A percentile compares a stretch with the other conserved stretches of the same genome.
Evolutionary conservation across 225 moss, liverwort and hornwort species (phyloP).

Genomic region (Bryoerythrophyllum caledonicum): DNA sequence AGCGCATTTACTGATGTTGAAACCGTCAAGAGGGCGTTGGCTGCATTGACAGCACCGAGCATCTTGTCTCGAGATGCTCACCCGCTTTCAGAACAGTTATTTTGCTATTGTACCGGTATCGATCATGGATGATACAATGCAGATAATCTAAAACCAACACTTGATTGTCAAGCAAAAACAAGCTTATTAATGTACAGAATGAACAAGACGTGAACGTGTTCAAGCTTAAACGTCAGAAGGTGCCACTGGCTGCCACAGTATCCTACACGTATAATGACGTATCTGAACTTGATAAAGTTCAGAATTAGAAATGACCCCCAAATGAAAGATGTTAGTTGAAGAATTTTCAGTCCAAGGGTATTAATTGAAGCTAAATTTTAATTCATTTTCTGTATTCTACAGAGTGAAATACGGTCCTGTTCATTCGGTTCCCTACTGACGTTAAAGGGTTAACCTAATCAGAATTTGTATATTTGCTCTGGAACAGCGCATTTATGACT

Average conservation of each 20-base stretch:
- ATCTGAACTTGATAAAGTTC: too few species aligned
- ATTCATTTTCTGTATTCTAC: too few species aligned
- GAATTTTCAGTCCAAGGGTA: too few species aligned
- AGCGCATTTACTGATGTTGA: conserved; percentile 37
- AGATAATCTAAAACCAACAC: not conserved
- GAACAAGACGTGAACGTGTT: not conserved
- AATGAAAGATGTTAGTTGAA: too few species aligned
- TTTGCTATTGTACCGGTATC: not conserved
- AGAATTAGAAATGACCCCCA: too few species aligned
- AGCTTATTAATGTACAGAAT: not conserved
- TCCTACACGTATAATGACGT: too few species aligned
- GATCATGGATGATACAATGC: too few species aligned
- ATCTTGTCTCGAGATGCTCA: conserved; percentile 38
- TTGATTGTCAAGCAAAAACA: not conserved
- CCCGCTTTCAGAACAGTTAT: conserved; percentile 41
- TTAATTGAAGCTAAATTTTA: too few species aligned
- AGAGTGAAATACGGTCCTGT: too few species aligned
- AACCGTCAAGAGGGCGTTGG: conserved; percentile 36
- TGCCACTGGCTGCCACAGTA: too few species aligned
- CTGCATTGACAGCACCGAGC: conserved; percentile 42
- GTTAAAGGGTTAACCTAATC: not conserved
- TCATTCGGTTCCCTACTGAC: too few species aligned
- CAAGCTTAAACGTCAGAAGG: too few species aligned
- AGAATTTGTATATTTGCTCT: not conserved
- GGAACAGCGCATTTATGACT: conserved; percentile 3